Conservation (phyloP, 805 yeast genomes). For the Candida chauliodis region DNA sequence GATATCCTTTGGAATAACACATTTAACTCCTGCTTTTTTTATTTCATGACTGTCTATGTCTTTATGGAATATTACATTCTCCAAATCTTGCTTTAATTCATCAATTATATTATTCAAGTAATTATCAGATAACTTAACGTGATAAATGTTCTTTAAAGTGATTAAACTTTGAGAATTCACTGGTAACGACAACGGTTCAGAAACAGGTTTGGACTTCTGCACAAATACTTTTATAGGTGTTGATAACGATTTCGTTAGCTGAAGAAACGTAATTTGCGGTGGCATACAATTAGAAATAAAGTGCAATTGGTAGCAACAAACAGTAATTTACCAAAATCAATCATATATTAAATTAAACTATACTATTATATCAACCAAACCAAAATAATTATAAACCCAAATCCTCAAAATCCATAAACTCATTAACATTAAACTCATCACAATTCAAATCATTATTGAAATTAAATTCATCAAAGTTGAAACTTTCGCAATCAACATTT, state of each 20-base stretch:
- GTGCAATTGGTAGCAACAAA: neutral
- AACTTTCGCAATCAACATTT: neutral
- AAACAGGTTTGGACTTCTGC: slow-evolving; percentile 3
- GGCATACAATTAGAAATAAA: slow-evolving; percentile 12
- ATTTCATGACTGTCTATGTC: neutral
- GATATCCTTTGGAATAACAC: slow-evolving; percentile 1
- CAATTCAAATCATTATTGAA: neutral
- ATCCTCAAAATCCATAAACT: slow-evolving; percentile 4
- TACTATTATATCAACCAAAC: slow-evolving; percentile 2
- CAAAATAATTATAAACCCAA: neutral
- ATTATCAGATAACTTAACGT: slow-evolving; percentile 10
- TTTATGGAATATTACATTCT: slow-evolving; percentile 1
- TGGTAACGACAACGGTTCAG: slow-evolving; percentile 6
- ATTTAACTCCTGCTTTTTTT: neutral
- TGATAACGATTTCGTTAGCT: slow-evolving; percentile 5
- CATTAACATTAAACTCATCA: slow-evolving; percentile 3
- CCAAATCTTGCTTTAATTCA: slow-evolving; percentile 2
- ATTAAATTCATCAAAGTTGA: slow-evolving; percentile 1
- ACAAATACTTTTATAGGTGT: slow-evolving; percentile 13
- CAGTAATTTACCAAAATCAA: neutral
- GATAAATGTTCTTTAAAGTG: slow-evolving; percentile 11
- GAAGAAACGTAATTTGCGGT: slow-evolving; percentile 13
- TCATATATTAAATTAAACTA: neutral
- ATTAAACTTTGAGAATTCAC: slow-evolving; percentile 13
- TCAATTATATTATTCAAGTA: slow-evolving; percentile 8